Percentiles rank a stretch among this genome's conserved stretches.
phyloP scores from a whole-genome alignment of 2,329 filamentous ascomycete species.

The Trichoderma afroharzianum region DNA sequence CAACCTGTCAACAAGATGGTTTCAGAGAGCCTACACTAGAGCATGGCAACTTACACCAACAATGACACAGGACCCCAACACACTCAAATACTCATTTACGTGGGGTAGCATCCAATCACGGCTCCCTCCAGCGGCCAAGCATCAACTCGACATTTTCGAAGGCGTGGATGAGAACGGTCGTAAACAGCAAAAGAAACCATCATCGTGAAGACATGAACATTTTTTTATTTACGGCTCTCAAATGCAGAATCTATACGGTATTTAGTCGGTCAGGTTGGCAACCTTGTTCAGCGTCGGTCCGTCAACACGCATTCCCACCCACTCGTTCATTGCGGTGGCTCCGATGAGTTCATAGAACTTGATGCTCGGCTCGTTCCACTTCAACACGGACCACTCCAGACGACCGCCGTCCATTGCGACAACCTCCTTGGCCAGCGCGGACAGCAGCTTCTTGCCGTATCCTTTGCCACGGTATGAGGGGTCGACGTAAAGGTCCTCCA shows the following conservation, averaged over 20 bases:
- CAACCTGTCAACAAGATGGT: conserved; percentile 38
- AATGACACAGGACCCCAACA: conserved; percentile 35
- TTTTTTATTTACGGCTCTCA: neutral
- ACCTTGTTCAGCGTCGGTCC: conserved; percentile 61
- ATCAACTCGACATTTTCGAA: conserved; percentile 46
- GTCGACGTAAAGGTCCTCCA: conserved; percentile 88
- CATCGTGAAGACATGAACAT: neutral
- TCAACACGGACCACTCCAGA: conserved; percentile 86
- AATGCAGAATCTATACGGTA: neutral
- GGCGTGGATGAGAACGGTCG: conserved; percentile 36
- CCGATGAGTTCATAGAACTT: conserved; percentile 76
- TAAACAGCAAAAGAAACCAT: conserved; percentile 9
- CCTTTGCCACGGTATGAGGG: conserved; percentile 67
- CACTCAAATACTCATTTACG: conserved; percentile 34
- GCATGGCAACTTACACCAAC: conserved; percentile 45
- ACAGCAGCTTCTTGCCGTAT: conserved; percentile 74
- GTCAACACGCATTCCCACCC: conserved; percentile 73
- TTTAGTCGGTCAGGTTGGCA: conserved; percentile 41
- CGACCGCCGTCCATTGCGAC: conserved; percentile 67
- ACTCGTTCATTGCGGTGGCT: conserved; percentile 63
- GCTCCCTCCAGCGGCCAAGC: conserved; percentile 30
- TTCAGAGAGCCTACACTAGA: conserved; percentile 46
- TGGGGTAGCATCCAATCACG: conserved; percentile 43
- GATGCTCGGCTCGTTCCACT: conserved; percentile 90
- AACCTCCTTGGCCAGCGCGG: conserved; percentile 75